Evolutionary conservation across 2,329 filamentous ascomycete species (phyloP).

Genomic region (Didymosphaeria variabile): DNA sequence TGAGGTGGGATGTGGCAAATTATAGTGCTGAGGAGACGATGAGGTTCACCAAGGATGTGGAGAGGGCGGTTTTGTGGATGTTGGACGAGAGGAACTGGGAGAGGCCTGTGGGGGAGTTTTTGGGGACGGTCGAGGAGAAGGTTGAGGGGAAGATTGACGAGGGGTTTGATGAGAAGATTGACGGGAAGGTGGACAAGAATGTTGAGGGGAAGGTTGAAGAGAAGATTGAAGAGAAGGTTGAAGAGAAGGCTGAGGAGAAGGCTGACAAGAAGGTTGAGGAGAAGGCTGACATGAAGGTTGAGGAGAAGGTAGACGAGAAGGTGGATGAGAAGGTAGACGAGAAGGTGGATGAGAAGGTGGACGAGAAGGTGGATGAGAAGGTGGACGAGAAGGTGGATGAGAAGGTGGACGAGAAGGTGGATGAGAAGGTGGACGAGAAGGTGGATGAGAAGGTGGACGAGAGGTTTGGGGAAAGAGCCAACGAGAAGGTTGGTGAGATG

Average conservation of each 20-base stretch:
- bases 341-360: not conserved
- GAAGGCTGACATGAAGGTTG: not conserved
- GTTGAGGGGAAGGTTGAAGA: no score
- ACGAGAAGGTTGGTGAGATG: no score
- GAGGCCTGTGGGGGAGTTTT: slow-evolving; percentile 1
- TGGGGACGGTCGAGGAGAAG: slow-evolving; percentile 1
- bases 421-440: not conserved
- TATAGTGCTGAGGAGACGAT: slow-evolving; percentile 4
- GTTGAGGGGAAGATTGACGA: not conserved
- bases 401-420: not conserved
- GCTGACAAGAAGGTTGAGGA: not conserved
- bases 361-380: not conserved
- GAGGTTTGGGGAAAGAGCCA: no score
- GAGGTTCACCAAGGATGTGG: slow-evolving; percentile 7
- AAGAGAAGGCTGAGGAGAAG: not conserved
- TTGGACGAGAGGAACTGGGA: slow-evolving; percentile 12
- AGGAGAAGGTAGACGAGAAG: not conserved
- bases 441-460: no score
- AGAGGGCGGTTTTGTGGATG: slow-evolving; percentile 12
- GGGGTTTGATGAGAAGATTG: no score
- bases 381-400: not conserved
- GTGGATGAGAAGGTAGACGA: not conserved
- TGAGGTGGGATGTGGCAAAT: slow-evolving; percentile 12
- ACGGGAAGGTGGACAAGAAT: no score
- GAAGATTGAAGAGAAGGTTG: not conserved